Evolutionary conservation across 768 basidiomycete species (phyloP).

Genomic region (Boletus subcaerulescens): DNA sequence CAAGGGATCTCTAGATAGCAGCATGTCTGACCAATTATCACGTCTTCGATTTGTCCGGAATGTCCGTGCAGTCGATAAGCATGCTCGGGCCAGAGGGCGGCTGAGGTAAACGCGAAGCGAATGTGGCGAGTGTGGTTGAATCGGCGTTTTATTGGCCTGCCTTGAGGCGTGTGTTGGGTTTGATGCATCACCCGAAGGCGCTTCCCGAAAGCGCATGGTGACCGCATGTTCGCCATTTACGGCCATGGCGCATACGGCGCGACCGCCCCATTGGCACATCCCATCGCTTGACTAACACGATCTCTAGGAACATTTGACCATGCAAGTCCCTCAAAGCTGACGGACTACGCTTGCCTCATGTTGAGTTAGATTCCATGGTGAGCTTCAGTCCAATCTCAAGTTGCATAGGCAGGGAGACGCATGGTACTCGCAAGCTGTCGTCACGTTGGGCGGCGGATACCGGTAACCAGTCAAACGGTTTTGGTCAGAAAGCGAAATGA

Average conservation of each 20-base stretch:
- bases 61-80: slow-evolving; percentile 22
- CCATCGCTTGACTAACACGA: slow-evolving; percentile 13
- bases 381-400: background rate
- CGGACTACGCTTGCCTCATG: background rate
- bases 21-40: slow-evolving; percentile 19
- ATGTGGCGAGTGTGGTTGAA: slow-evolving; percentile 19
- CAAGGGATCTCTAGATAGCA: slow-evolving; percentile 9
- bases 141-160: slow-evolving; percentile 25
- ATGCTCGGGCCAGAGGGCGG: slow-evolving; percentile 9
- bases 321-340: background rate
- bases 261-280: slow-evolving; percentile 12
- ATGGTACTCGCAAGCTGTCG: background rate
- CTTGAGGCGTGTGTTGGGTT: slow-evolving; percentile 31
- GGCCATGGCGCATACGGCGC: slow-evolving; percentile 23
- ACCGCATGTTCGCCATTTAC: slow-evolving; percentile 35
- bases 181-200: slow-evolving; percentile 18
- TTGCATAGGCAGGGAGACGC: background rate
- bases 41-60: slow-evolving; percentile 33
- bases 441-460: background rate
- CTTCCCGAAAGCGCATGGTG: slow-evolving; percentile 32
- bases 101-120: slow-evolving; percentile 31
- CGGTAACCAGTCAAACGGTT: background rate
- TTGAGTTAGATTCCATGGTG: background rate
- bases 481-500: slow-evolving; percentile 14
- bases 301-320: slow-evolving; percentile 6